phyloP scores from a whole-genome alignment of 441 rosid genomes.

The Manihot esculenta region DNA sequence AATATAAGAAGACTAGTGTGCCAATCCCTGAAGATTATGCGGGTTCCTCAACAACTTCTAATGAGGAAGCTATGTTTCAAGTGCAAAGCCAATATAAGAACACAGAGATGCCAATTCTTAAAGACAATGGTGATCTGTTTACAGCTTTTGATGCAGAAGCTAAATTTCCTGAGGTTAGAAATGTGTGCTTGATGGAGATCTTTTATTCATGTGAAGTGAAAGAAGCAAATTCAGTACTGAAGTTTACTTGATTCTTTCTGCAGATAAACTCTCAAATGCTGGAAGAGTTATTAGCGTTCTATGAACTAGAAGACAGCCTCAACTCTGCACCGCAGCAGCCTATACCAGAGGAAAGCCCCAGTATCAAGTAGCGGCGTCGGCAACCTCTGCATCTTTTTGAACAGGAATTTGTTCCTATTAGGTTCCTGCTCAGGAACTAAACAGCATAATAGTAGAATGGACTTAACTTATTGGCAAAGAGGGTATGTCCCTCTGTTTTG shows the following conservation, averaged over 20 bases:
- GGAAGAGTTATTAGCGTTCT: too few species aligned
- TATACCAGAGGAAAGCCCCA: too few species aligned
- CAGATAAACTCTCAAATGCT: not conserved
- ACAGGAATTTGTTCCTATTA: too few species aligned
- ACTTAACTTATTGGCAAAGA: too few species aligned
- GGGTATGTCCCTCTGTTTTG: too few species aligned
- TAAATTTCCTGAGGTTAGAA: not conserved
- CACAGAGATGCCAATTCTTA: not conserved
- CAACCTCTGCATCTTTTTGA: too few species aligned
- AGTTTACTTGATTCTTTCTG: constrained; percentile 3
- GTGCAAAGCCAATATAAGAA: not conserved
- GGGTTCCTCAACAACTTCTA: not conserved
- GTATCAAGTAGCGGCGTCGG: too few species aligned
- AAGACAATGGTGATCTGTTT: not conserved
- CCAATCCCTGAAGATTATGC: not conserved
- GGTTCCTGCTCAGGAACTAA: too few species aligned
- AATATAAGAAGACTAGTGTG: not conserved
- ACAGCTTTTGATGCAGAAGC: not conserved
- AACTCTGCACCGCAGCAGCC: too few species aligned
- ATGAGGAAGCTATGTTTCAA: not conserved
- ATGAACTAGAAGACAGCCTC: too few species aligned
- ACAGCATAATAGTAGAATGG: too few species aligned
- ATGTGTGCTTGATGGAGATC: not conserved
- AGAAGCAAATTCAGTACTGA: not conserved
- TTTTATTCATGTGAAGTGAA: not conserved